Evolutionary conservation across 2,329 filamentous ascomycete species (phyloP).

Genomic region (Aspergillus cejpii): DNA sequence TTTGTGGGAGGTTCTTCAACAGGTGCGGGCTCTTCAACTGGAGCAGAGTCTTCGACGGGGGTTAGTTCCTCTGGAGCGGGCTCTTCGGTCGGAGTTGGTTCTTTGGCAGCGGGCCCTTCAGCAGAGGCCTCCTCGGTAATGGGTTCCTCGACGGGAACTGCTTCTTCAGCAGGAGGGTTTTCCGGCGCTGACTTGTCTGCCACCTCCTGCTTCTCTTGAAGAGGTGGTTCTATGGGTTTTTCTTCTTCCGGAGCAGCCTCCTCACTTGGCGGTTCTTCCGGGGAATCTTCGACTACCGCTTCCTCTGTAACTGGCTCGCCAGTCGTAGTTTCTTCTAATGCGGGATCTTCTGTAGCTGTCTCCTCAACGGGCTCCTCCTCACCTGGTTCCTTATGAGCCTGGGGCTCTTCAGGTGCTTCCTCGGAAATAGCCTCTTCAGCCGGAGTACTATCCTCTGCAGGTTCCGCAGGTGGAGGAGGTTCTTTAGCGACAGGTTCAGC

Average conservation of each 20-base stretch:
- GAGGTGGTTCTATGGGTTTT: conserved; percentile 12
- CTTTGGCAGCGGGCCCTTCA: conserved; percentile 13
- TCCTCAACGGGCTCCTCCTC: conserved; percentile 14
- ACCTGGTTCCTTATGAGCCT: conserved; percentile 6
- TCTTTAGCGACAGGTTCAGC: background rate
- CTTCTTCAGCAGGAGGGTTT: conserved; percentile 12
- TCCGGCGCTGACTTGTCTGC: conserved; percentile 11
- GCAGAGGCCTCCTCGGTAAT: conserved; percentile 9
- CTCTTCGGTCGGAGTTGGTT: conserved; percentile 1
- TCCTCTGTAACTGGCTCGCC: conserved; percentile 12
- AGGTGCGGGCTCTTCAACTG: background rate
- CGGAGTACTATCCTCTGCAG: conserved; percentile 11
- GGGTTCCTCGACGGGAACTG: conserved; percentile 13
- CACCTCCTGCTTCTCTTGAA: conserved; percentile 10
- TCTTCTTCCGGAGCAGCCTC: conserved; percentile 8
- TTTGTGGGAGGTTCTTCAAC: conserved; percentile 8
- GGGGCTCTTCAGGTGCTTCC: conserved; percentile 9
- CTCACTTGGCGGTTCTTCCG: conserved; percentile 12
- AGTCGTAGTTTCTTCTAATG: conserved; percentile 12
- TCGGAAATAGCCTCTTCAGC: conserved; percentile 15
- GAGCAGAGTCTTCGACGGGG: conserved; percentile 2
- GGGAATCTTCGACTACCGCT: conserved; percentile 8
- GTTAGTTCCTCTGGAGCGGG: conserved; percentile 2
- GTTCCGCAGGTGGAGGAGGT: conserved; percentile 5
- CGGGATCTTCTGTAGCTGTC: conserved; percentile 12